These are phyloP conservation scores for Heritiera fomes DNA, from an alignment of 345 rosid species.

Conservation along the genomic window DNA sequence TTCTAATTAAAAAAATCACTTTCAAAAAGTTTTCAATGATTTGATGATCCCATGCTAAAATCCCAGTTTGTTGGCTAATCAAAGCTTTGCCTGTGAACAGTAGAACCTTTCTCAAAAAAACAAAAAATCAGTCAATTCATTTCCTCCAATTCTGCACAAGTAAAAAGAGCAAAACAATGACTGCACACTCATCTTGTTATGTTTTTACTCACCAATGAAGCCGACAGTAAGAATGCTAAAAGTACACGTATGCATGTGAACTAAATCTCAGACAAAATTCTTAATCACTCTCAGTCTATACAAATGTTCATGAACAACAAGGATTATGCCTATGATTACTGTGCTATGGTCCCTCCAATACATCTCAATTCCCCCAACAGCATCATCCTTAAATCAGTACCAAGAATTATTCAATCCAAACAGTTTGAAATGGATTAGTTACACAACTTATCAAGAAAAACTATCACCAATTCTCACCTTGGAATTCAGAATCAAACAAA, in stretches of 20 bases:
- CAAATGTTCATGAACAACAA: conserved; percentile 26
- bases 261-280: conserved; percentile 18
- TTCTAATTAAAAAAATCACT: background rate
- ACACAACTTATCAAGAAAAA: background rate
- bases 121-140: background rate
- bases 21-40: conserved; percentile 31
- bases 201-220: background rate
- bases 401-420: background rate
- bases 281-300: background rate
- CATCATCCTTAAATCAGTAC: conserved; percentile 34
- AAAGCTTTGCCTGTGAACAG: conserved; percentile 5
- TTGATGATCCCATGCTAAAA: conserved; percentile 28
- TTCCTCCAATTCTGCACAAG: background rate
- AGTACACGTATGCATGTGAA: background rate
- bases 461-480: background rate
- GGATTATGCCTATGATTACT: conserved; percentile 34
- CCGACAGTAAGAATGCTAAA: conserved; percentile 9
- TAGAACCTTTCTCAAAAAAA: background rate
- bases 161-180: background rate
- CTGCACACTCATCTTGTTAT: background rate
- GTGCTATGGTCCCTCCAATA: conserved; percentile 24
- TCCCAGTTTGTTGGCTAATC: conserved; percentile 23
- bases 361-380: conserved; percentile 26
- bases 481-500: no score
- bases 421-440: background rate